Percentiles rank a stretch among this genome's conserved stretches.
These are phyloP conservation scores for Penicillium daleae DNA, from an alignment of 495 filamentous ascomycete genomes.

Conservation along the genomic window DNA sequence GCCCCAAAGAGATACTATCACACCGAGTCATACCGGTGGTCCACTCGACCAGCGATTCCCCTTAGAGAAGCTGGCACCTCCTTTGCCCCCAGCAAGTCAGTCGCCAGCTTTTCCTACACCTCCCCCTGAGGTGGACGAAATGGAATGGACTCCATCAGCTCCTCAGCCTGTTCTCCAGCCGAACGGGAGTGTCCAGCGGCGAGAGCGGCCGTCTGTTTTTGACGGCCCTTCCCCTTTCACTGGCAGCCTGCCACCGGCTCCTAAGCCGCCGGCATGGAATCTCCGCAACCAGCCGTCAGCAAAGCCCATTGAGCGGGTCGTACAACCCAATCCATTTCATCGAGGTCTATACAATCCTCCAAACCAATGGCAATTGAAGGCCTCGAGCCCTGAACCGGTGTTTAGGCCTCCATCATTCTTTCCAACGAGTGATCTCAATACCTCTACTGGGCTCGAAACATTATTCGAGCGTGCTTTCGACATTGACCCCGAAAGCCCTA, in stretches of 20 bases:
- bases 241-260: constrained; percentile 66
- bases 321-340: constrained; percentile 46
- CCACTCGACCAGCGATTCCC: constrained; percentile 42
- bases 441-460: constrained; percentile 52
- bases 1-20: constrained; percentile 21
- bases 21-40: constrained; percentile 25
- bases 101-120: constrained; percentile 40
- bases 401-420: constrained; percentile 59
- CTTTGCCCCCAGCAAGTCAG: constrained; percentile 27
- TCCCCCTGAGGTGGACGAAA: constrained; percentile 53
- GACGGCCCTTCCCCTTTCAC: constrained; percentile 60
- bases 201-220: constrained; percentile 37
- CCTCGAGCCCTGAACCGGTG: constrained; percentile 30
- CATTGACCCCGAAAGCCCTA: constrained; percentile 39
- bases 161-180: constrained; percentile 48
- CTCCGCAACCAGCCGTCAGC: constrained; percentile 60
- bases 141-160: constrained; percentile 83
- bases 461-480: constrained; percentile 51
- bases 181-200: constrained; percentile 36
- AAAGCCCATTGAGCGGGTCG: constrained; percentile 39
- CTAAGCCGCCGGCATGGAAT: constrained; percentile 64
- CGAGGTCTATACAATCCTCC: constrained; percentile 28
- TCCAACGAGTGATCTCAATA: constrained; percentile 43
- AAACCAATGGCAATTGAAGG: constrained; percentile 27
- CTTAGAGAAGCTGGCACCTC: constrained; percentile 43